phyloP scores from a whole-genome alignment of 148 eudicot genomes.

The Silene uniflora region DNA sequence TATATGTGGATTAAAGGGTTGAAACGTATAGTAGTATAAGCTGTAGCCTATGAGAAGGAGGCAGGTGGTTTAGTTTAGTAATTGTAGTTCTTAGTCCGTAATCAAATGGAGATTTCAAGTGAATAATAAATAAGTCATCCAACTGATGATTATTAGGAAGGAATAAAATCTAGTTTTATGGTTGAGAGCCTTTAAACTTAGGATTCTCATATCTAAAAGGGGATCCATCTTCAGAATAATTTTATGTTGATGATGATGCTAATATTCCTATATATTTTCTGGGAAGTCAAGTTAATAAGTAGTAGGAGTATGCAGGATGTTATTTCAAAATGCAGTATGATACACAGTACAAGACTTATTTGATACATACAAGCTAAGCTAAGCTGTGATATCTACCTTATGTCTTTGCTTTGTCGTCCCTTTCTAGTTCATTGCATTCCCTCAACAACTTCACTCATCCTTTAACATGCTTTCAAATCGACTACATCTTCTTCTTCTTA shows the following conservation, averaged over 20 bases:
- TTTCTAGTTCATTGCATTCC: not conserved
- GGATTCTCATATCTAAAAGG: conserved; percentile 17
- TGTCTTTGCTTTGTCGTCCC: not conserved
- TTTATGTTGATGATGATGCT: no score
- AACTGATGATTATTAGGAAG: conserved; percentile 1
- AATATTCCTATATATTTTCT: no score
- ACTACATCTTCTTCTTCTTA: not conserved
- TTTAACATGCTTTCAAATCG: no score
- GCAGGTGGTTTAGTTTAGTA: not conserved
- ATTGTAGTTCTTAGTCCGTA: no score
- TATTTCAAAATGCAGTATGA: no score
- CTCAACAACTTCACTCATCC: not conserved
- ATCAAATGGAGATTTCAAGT: not conserved
- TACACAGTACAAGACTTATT: no score
- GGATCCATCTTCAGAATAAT: not conserved
- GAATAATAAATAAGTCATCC: not conserved
- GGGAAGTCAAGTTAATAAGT: no score
- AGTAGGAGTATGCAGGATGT: no score
- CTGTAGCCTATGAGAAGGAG: not conserved
- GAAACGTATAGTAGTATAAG: no score
- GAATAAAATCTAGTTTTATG: conserved; percentile 14
- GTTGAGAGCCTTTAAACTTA: not conserved
- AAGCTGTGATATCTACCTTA: no score
- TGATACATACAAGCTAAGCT: no score
- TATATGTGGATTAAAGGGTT: not conserved